These are phyloP conservation scores for Vicia faba DNA, from an alignment of 306 rosid genomes.

Conservation along the genomic window DNA sequence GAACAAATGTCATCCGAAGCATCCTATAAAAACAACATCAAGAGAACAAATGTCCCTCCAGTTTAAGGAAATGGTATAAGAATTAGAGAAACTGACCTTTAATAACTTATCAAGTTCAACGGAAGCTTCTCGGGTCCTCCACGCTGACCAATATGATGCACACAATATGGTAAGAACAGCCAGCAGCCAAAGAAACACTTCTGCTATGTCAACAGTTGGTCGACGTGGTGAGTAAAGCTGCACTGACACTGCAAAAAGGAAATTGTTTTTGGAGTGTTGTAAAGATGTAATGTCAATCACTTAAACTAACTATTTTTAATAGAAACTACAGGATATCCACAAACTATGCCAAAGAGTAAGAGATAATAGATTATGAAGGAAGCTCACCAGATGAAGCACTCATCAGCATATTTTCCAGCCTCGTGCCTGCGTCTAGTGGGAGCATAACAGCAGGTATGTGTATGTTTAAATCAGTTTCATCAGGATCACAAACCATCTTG, in stretches of 20 bases:
- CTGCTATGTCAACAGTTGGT: constrained; percentile 86
- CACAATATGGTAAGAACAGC: constrained; percentile 88
- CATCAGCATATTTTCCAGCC: constrained; percentile 67
- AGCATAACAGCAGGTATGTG: constrained; percentile 91
- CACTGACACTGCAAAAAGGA: constrained; percentile 74
- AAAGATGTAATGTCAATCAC: constrained; percentile 2
- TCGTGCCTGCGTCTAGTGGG: constrained; percentile 85
- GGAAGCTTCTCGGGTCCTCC: constrained; percentile 79
- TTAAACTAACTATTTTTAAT: neutral
- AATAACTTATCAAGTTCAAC: constrained; percentile 69
- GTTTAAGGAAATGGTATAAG: constrained; percentile 23
- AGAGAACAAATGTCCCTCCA: constrained; percentile 15
- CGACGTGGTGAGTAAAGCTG: constrained; percentile 86
- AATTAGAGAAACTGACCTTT: constrained; percentile 54
- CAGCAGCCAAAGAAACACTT: constrained; percentile 95
- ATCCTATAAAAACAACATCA: constrained; percentile 55
- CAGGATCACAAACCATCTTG: constrained; percentile 94
- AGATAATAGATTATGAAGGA: constrained; percentile 15
- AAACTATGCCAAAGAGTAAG: constrained; percentile 10
- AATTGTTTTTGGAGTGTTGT: neutral
- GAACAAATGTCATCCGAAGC: constrained; percentile 51
- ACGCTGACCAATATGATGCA: constrained; percentile 98
- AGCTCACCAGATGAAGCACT: constrained; percentile 61
- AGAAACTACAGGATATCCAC: constrained; percentile 22
- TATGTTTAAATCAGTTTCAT: constrained; percentile 79